Evolutionary conservation across 2,329 filamentous ascomycete genomes (phyloP).

Genomic region (Pseudogymnoascus sp.): DNA sequence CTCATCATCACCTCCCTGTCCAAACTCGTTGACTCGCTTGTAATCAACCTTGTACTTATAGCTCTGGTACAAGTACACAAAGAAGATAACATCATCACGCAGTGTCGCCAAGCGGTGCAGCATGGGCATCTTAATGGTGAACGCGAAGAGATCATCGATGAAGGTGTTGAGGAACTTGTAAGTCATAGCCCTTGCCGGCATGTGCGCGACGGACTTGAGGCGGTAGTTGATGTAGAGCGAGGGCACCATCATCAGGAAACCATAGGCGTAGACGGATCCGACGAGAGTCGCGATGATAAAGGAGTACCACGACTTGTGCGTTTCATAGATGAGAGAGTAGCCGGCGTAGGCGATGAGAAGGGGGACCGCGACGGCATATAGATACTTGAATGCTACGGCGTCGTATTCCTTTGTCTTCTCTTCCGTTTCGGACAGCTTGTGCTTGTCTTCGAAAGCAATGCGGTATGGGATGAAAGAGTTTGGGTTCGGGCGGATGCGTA

Average conservation of each 20-base stretch:
- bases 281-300: slow-evolving; percentile 93
- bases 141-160: slow-evolving; percentile 96
- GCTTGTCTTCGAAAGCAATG: slow-evolving; percentile 89
- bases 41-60: slow-evolving; percentile 92
- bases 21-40: slow-evolving; percentile 91
- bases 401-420: slow-evolving; percentile 99
- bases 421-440: slow-evolving; percentile 89
- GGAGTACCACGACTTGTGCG: slow-evolving; percentile 96
- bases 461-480: slow-evolving; percentile 70
- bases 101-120: slow-evolving; percentile 87
- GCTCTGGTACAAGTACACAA: slow-evolving; percentile 90
- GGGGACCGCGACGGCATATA: slow-evolving; percentile 86
- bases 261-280: slow-evolving; percentile 93
- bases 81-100: slow-evolving; percentile 95
- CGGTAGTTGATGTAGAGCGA: slow-evolving; percentile 98
- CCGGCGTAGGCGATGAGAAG: slow-evolving; percentile 80
- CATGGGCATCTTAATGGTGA: slow-evolving; percentile 98
- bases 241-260: slow-evolving; percentile 98
- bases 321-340: slow-evolving; percentile 88
- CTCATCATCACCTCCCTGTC: slow-evolving; percentile 92
- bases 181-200: slow-evolving; percentile 93
- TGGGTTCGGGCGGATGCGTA: slow-evolving; percentile 65
- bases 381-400: slow-evolving; percentile 93
- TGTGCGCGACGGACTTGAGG: slow-evolving; percentile 89
- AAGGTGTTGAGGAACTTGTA: slow-evolving; percentile 99